Evolutionary conservation across 1,284 basidiomycete genomes (phyloP), one percentile per base, ranked within the genome.

Genomic region (Ceratobasidium sp.): DNA sequence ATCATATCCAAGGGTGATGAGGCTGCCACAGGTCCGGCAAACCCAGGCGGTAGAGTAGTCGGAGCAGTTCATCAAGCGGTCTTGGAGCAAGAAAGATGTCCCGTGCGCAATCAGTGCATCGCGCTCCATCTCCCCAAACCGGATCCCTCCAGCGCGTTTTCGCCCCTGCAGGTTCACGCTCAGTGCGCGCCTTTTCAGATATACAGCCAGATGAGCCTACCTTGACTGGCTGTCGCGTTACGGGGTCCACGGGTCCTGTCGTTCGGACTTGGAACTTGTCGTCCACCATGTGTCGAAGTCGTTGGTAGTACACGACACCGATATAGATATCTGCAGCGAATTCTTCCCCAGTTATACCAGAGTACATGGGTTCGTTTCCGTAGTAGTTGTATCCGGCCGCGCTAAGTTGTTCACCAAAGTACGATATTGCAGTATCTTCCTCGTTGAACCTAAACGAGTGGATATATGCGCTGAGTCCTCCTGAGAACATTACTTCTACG

Each of bases 231-330:
- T 99, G 98, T 78, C 96, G 89, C 5, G 98, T 99, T 58, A 98
- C 85, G 31, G 93, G 91, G 83, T 99, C 97, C 48, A 99, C 95
- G 11, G 96, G 96, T 3, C 98, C 98, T 31, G 96, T 98, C 34
- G 98, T 98, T 79, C 98, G 91, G 46, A 98, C 96, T 85, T 99
- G 98, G 88, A 97, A 99, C 84, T 99, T 99, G 87, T 99, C 98
- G 79, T 98, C 88, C 72, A 99, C 98, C 98, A 99, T 99, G 88
- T 99, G 98, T 79, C 98, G 90, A 76, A 99, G 86, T 76, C 98
- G 92, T 83, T 99, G 98, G 84, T 99, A 99, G 85, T 98, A 98
- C 66, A 99, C 97, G 58, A 98, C 91, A 27, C 98, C 98, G 76
- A 99, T 89, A 84, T 99, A 99, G 80, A 99, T 99, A 82, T 99